Evolutionary conservation across 192 early-diverging fungal genomes (phyloP).

Genomic region (Lobosporangium transversale): DNA sequence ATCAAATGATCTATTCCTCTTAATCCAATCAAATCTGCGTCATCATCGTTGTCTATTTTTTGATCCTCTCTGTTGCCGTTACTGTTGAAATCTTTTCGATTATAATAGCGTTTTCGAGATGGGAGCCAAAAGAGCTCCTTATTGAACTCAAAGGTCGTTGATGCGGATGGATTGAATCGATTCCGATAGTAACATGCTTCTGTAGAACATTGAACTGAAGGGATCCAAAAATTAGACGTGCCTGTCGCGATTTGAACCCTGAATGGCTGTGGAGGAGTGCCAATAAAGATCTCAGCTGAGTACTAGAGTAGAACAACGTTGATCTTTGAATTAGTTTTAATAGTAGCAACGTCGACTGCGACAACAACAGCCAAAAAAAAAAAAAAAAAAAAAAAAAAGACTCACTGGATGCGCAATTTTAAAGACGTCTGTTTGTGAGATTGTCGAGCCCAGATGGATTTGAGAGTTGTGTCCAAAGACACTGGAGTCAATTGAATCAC

Average conservation of each 20-base stretch:
- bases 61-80: not conserved
- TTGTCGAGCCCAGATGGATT: not conserved
- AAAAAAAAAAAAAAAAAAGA: not conserved
- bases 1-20: slow-evolving; percentile 5
- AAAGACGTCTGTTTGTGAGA: not conserved
- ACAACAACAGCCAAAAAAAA: not conserved
- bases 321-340: too few relatives aligned
- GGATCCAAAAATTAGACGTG: slow-evolving; percentile 95
- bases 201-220: slow-evolving; percentile 86
- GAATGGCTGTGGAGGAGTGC: slow-evolving; percentile 88
- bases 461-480: not conserved
- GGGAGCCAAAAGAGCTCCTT: slow-evolving; percentile 90
- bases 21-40: not conserved
- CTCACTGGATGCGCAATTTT: not conserved
- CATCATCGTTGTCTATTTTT: not conserved
- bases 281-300: slow-evolving; percentile 72
- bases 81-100: not conserved
- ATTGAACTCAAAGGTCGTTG: slow-evolving; percentile 77
- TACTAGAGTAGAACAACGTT: slow-evolving; percentile 4
- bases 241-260: slow-evolving; percentile 91
- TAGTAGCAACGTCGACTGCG: too few relatives aligned
- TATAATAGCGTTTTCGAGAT: slow-evolving; percentile 40
- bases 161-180: slow-evolving; percentile 84
- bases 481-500: too few relatives aligned
- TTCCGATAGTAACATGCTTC: slow-evolving; percentile 91